These are phyloP conservation scores for Leccinum barrowsii DNA, from an alignment of 768 basidiomycete genomes.

Conservation along the genomic window DNA sequence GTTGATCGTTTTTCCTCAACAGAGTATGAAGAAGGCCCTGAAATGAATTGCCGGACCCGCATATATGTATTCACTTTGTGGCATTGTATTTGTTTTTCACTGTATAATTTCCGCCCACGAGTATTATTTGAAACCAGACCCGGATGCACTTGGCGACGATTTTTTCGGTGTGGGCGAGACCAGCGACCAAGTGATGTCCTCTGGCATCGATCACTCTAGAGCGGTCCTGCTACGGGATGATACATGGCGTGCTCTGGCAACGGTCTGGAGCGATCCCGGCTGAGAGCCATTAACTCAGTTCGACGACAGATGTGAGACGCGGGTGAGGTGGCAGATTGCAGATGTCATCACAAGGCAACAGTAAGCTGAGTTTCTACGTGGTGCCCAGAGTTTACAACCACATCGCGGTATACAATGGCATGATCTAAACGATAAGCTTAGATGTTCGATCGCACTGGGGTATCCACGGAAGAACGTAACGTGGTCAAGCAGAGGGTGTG, in stretches of 20 bases:
- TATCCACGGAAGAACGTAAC: background rate
- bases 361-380: background rate
- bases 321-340: background rate
- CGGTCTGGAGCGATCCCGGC: too few relatives aligned
- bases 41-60: constrained; percentile 39
- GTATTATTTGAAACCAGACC: background rate
- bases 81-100: background rate
- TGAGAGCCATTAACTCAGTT: too few relatives aligned
- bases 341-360: background rate
- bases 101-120: background rate
- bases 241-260: too few relatives aligned
- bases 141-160: background rate
- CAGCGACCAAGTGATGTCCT: too few relatives aligned
- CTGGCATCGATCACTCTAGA: background rate
- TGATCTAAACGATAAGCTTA: background rate
- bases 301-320: background rate
- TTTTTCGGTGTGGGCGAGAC: background rate
- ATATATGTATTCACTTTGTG: background rate
- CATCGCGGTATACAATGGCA: background rate
- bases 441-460: background rate
- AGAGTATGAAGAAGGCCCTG: constrained; percentile 82
- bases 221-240: too few relatives aligned
- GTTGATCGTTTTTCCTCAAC: background rate
- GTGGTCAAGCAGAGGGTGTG: constrained; percentile 11
- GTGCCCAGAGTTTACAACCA: background rate